Evolutionary conservation across 129 eudicot genomes (phyloP).

Genomic region (Tagetes erecta): DNA sequence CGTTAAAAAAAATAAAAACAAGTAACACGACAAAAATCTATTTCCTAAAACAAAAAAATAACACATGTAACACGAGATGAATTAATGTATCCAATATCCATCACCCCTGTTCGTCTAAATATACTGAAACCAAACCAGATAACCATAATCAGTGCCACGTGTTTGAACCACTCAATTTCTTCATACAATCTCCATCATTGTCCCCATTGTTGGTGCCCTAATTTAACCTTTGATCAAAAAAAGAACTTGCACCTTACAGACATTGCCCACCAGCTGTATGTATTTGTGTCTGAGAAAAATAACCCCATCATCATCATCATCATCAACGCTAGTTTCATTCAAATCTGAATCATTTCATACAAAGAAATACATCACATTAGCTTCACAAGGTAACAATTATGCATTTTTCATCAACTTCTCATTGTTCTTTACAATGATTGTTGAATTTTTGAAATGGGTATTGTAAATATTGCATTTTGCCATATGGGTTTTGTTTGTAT

Average conservation of each 20-base stretch:
- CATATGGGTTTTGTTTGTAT: constrained; percentile 30
- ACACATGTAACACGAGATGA: constrained; percentile 10
- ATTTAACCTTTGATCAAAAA: constrained; percentile 21
- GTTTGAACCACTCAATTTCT: constrained; percentile 26
- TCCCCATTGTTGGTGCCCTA: constrained; percentile 28
- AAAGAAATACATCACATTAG: not conserved
- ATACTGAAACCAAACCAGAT: constrained; percentile 17
- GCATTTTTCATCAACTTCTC: not conserved
- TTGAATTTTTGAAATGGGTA: constrained; percentile 2
- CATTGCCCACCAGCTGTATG: not conserved
- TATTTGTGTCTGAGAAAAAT: not conserved
- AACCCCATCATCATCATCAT: not conserved
- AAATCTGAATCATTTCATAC: not conserved
- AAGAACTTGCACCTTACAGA: not conserved
- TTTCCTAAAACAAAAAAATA: not conserved
- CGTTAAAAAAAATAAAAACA: not conserved
- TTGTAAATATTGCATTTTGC: constrained; percentile 20
- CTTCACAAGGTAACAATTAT: constrained; percentile 30
- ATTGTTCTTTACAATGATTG: constrained; percentile 6
- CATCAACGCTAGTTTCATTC: constrained; percentile 14
- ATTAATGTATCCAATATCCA: not conserved
- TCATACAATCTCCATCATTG: constrained; percentile 20
- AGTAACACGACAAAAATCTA: not conserved
- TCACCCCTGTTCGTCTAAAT: constrained; percentile 13
- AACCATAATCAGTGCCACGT: constrained; percentile 31